Base-by-base conservation (phyloP, 345 rosid species). In the Triadica sebifera region DNA sequence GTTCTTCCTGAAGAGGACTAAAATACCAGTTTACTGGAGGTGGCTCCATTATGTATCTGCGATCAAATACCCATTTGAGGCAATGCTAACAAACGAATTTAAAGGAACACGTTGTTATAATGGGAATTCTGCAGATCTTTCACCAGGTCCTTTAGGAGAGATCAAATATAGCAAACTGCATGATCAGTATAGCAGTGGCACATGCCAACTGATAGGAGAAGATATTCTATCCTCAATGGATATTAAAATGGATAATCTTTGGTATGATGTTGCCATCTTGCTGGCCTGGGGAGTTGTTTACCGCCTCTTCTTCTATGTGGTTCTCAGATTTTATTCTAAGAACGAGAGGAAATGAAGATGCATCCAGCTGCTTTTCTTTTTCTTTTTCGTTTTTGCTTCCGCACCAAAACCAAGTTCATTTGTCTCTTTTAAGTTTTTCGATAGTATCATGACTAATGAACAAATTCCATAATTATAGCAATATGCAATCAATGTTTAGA, bases 21-120 rank as follows among this genome's bases (percentile, higher is more conserved):
- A 83, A 52, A 89, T 88, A 55, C 91, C 88, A 41, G 0, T n/a
- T 16, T 77, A 59, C 29, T 87, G 90, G 91, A 78, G 87, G 51
- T 88, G 90, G 94, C 85, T 89, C 20, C 94, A 88, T 71, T 88
- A 85, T 75, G 72, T 86, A 3, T 89, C 91, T 6, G 89, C 91
- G 49, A 89, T 87, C 55, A 88, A 87, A 65, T 88, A 89, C 71
- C 94, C 91, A 0, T 89, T 88, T 11, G 91, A 89, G 75, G 90
- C 87, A 4, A 74, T 88, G 84, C 61, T 88, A 1, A 53, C 71
- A 5, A 88, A 84, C n/a, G 91, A 89, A 75, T 89, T 87, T 79
- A 52, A 84, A 61, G 85, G 81, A 16, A 20, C 24, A 61, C 66
- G 15, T 38, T 86, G 94, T 73, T 84, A 83, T 34, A 53, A 24